Evolutionary conservation across 139 green algal species (phyloP).

Genomic region (Eudorina sp.): DNA sequence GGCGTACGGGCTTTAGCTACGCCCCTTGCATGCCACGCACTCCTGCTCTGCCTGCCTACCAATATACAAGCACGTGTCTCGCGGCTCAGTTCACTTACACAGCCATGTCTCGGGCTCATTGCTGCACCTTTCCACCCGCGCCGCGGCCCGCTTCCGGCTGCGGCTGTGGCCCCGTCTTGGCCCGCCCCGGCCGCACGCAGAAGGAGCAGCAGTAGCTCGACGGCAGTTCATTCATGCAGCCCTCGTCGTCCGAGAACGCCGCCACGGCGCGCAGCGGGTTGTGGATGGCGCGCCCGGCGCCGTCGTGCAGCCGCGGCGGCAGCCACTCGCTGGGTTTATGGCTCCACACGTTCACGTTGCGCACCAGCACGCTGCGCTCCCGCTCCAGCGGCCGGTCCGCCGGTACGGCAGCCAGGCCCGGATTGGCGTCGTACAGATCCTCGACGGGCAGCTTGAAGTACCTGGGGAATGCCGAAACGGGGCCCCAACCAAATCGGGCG

Average conservation of each 20-base stretch:
- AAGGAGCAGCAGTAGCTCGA: constrained; percentile 29
- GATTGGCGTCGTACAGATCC: constrained; percentile 40
- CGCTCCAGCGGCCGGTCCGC: constrained; percentile 3
- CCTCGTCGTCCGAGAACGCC: constrained; percentile 38
- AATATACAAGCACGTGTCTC: no score
- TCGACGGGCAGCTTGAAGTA: constrained; percentile 36
- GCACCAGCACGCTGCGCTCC: constrained; percentile 27
- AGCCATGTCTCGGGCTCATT: no score
- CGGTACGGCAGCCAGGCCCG: background rate
- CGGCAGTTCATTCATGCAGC: constrained; percentile 13
- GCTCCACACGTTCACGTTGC: constrained; percentile 46
- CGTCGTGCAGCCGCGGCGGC: constrained; percentile 44
- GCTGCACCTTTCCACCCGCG: no score
- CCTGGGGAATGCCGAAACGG: no score
- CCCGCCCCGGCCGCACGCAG: constrained; percentile 8
- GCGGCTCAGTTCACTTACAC: no score
- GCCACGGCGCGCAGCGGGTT: constrained; percentile 33
- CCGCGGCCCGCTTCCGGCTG: background rate
- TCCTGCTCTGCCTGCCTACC: no score
- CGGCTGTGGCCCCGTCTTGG: constrained; percentile 26
- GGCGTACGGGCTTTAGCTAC: no score
- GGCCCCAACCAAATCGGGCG: no score
- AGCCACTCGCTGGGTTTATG: constrained; percentile 51
- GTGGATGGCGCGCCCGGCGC: constrained; percentile 40
- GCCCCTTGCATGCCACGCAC: no score